These are phyloP conservation scores for Calonectria montana DNA, from an alignment of 2,329 filamentous ascomycete species.

Conservation along the genomic window DNA sequence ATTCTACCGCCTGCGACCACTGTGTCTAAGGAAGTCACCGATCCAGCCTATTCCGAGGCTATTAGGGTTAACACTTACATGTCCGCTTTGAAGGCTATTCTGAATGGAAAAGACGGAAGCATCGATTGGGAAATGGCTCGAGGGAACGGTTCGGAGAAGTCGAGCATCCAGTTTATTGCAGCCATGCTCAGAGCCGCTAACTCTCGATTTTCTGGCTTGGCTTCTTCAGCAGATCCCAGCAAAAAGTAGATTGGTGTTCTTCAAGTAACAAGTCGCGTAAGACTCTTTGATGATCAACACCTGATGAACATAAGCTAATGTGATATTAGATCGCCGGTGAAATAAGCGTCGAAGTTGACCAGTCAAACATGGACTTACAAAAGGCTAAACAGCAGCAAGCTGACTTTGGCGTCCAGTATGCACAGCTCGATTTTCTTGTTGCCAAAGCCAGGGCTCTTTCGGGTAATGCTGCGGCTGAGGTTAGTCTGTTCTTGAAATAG, in stretches of 20 bases:
- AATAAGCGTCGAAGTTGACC: background rate
- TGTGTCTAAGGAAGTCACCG: background rate
- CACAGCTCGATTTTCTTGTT: background rate
- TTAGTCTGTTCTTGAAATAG: background rate
- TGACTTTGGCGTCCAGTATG: background rate
- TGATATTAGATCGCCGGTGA: background rate
- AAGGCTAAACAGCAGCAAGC: background rate
- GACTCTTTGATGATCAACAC: background rate
- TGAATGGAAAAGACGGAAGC: background rate
- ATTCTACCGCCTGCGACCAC: background rate
- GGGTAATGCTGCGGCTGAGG: background rate
- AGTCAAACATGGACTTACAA: background rate
- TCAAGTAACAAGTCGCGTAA: background rate
- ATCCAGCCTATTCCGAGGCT: background rate
- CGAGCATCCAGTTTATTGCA: background rate
- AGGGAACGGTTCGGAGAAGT: background rate
- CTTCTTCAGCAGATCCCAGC: background rate
- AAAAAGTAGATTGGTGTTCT: background rate
- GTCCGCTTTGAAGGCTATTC: background rate
- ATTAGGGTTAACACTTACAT: background rate
- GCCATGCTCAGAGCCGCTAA: background rate
- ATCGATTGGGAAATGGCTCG: background rate
- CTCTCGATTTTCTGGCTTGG: background rate
- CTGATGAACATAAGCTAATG: background rate
- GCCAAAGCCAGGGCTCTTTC: background rate